phyloP scores from a whole-genome alignment of 108 stramenopile genomes.

The Chaetoceros muelleri region DNA sequence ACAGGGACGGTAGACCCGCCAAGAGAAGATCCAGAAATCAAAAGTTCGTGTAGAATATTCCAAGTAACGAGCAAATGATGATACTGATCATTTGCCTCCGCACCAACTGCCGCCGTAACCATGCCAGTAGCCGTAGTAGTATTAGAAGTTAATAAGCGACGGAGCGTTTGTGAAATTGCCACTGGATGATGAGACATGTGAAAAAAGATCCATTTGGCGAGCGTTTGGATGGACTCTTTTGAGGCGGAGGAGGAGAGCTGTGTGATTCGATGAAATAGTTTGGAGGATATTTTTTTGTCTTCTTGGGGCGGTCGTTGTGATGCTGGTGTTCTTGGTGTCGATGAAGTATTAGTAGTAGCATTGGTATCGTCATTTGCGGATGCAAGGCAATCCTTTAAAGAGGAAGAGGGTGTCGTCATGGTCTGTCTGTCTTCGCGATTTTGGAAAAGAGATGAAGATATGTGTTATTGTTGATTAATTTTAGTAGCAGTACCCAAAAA shows the following conservation, averaged over 20 bases:
- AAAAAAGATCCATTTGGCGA: conserved; percentile 42
- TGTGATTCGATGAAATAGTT: not conserved
- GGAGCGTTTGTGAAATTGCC: conserved; percentile 31
- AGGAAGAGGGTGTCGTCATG: no score
- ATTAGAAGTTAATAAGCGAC: conserved; percentile 6
- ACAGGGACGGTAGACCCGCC: not conserved
- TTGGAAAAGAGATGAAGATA: no score
- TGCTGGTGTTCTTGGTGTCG: no score
- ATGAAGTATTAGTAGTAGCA: no score
- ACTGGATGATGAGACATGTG: not conserved
- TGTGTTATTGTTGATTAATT: no score
- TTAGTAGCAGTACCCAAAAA: no score
- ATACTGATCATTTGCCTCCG: not conserved
- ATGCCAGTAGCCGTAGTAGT: not conserved
- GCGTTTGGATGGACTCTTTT: conserved; percentile 41
- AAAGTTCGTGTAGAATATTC: conserved; percentile 30
- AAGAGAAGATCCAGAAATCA: conserved; percentile 10
- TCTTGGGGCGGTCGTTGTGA: no score
- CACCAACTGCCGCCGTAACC: not conserved
- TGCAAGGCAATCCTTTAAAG: no score
- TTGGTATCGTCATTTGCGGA: no score
- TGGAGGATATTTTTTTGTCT: not conserved
- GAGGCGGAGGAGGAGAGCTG: not conserved
- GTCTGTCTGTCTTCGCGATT: no score
- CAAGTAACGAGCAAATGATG: conserved; percentile 3